Base-by-base conservation (phyloP, 2,329 filamentous ascomycete species). In the Penicillium sp. region DNA sequence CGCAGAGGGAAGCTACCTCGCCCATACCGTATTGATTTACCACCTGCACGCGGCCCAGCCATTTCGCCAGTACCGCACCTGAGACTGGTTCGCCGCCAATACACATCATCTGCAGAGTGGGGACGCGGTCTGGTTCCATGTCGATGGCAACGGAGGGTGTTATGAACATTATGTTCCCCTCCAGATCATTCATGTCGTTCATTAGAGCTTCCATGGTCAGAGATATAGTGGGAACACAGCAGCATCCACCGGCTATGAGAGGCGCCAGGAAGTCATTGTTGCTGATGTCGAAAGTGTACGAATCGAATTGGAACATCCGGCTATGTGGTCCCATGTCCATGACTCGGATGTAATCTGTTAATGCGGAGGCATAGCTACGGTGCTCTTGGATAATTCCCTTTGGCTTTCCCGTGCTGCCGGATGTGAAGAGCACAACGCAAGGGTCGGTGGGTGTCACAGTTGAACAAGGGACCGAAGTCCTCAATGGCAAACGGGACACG, bases 11-110 rank as follows among this genome's bases (percentile, higher is more conserved):
- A 13, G 67, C 67, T 2, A 61, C 58, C 41, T 70, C 68, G 10
- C 68, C 67, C 67, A 69, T 69, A 0, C 68, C 68, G 42, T 68
- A 71, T 29, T 69, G 67, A 23, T 71, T 71, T 2, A 71, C 49
- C 3, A 70, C 52, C 6, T 57, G 48, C 0, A 62, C 58, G 7
- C 41, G 57, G 17, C 23, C 2, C 0, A 50, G 37, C 67, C 67
- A 71, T 45, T 63, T 63, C 0, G 50, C 29, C 13, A 69, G 25
- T 2, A 69, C 54, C 1, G 64, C 67, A 13, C 65, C 61, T 0
- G 68, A 65, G 7, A 69, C 38, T 0, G 67, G 64, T 48, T 71
- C 69, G 2, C 69, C 69, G 9, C 67, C 67, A 4, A 71, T 57
- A n/a, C 67, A 68, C 31, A 71, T 53, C 4, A 53, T 60, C 23